phyloP scores from a whole-genome alignment of 1,284 basidiomycete genomes.

The Boletellus deceptivus region DNA sequence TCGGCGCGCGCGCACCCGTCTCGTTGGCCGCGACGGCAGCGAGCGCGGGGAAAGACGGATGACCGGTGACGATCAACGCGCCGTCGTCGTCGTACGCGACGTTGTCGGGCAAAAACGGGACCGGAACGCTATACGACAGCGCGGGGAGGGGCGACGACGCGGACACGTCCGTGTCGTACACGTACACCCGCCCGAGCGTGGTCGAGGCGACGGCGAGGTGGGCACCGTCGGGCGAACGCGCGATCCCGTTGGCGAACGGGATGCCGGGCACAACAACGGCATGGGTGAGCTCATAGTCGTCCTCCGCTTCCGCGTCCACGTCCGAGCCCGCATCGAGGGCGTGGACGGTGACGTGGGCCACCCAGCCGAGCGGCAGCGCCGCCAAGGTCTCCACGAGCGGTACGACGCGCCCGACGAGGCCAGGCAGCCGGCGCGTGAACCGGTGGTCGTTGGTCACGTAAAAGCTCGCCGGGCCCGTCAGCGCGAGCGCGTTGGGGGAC shows the following conservation, averaged over 20 bases:
- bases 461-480: constrained; percentile 61
- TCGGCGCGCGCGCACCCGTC: constrained; percentile 40
- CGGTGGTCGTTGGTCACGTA: constrained; percentile 70
- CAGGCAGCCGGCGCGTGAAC: constrained; percentile 59
- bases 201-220: constrained; percentile 58
- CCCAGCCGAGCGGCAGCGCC: constrained; percentile 55
- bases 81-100: constrained; percentile 48
- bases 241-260: constrained; percentile 67
- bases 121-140: constrained; percentile 37
- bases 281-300: constrained; percentile 28
- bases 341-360: constrained; percentile 50
- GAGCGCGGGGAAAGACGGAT: constrained; percentile 58
- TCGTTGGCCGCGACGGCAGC: constrained; percentile 44
- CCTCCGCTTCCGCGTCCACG: constrained; percentile 22
- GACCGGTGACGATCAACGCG: constrained; percentile 57
- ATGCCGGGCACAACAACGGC: constrained; percentile 45
- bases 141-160: not conserved
- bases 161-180: constrained; percentile 48
- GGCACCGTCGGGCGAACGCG: constrained; percentile 48
- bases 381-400: constrained; percentile 56
- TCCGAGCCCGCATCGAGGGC: not conserved
- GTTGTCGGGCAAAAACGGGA: constrained; percentile 66
- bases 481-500: constrained; percentile 62
- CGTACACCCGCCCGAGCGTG: constrained; percentile 42
- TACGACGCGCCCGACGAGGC: constrained; percentile 44